Evolutionary conservation across 306 rosid species (phyloP).

Genomic region (Phaseolus lunatus): DNA sequence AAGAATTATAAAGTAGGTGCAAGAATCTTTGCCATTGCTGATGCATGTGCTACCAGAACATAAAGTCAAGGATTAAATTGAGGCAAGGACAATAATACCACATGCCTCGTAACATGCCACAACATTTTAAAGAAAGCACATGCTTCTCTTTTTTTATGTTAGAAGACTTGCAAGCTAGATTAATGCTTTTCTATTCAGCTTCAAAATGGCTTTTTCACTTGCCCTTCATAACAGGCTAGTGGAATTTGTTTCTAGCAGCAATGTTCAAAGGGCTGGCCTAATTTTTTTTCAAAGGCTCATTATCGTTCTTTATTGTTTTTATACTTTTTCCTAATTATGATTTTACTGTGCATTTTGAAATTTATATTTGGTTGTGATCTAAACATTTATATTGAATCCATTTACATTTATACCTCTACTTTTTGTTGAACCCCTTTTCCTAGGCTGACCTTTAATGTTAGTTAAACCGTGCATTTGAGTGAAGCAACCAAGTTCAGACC

Average conservation of each 20-base stretch:
- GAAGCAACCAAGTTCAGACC: neutral
- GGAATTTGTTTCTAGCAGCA: conserved; percentile 36
- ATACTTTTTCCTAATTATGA: neutral
- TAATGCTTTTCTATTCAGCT: conserved; percentile 33
- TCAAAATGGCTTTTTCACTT: conserved; percentile 42
- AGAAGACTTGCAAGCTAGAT: conserved; percentile 30
- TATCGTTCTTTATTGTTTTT: neutral
- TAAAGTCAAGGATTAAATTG: conserved; percentile 43
- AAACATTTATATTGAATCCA: neutral
- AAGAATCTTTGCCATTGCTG: conserved; percentile 34
- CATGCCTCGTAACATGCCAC: conserved; percentile 49
- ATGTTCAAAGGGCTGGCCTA: conserved; percentile 23
- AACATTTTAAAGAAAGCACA: conserved; percentile 40
- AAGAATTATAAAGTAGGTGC: conserved; percentile 9
- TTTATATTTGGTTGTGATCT: conserved; percentile 4
- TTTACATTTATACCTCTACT: neutral
- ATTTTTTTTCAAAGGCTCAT: neutral
- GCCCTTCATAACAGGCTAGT: conserved; percentile 32
- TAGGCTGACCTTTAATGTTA: neutral
- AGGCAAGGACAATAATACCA: conserved; percentile 44
- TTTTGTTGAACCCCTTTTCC: neutral
- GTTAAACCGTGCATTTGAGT: conserved; percentile 4
- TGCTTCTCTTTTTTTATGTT: conserved; percentile 25
- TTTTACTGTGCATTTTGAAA: conserved; percentile 18
- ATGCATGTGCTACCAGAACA: conserved; percentile 41